Base-by-base conservation (phyloP, 1,139 yeast genomes). In the Kodamaea sp. region DNA sequence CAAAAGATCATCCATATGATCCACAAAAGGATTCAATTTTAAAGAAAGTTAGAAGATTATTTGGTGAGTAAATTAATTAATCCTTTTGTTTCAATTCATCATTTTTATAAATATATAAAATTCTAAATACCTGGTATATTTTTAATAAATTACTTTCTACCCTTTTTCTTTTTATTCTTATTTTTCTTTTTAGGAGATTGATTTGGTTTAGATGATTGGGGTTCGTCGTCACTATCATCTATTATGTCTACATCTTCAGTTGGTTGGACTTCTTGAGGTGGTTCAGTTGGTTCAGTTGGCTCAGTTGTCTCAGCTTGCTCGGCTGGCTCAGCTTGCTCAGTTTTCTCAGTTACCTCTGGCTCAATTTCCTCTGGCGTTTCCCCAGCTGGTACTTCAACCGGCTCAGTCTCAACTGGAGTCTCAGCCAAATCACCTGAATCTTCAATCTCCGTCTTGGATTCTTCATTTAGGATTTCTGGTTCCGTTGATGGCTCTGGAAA, bases 1-100 rank as follows among this genome's bases (percentile, higher is more conserved):
- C 97, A 11, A 92, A 92, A 69, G 99, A 92, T 58, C 97, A 92
- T 61, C 98, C 99, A 20, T 92, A 92, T 61, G 90, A 92, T 62
- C 98, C 98, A 22, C 97, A 90, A 62, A 94, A 90, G 79, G 99
- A 92, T 64, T 84, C 96, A 20, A 89, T 92, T 40, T 75, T 92
- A 67, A 83, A 94, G 68, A 84, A 95, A 61, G 98, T 92, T 26
- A 84, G 96, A 70, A 81, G 96, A 60, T 70, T 92, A 50, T 90
- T 90, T 69, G 97, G 97, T 33, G 97, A 90, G 67, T 88, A 71
- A 54, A 27, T 27, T 15, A n/a, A 24, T 27, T 23, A 11, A 27
- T 24, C 28, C 11, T 25, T 10, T 8, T 28, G 23, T 12, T 31
- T 36, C 36, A 27, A 24, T 31, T 35, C 27, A 32, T 29, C 22